Percentiles rank a stretch among this genome's conserved stretches.
Evolutionary conservation across 1,284 basidiomycete species (phyloP).

Genomic region (Coniferiporia sulphurascens): DNA sequence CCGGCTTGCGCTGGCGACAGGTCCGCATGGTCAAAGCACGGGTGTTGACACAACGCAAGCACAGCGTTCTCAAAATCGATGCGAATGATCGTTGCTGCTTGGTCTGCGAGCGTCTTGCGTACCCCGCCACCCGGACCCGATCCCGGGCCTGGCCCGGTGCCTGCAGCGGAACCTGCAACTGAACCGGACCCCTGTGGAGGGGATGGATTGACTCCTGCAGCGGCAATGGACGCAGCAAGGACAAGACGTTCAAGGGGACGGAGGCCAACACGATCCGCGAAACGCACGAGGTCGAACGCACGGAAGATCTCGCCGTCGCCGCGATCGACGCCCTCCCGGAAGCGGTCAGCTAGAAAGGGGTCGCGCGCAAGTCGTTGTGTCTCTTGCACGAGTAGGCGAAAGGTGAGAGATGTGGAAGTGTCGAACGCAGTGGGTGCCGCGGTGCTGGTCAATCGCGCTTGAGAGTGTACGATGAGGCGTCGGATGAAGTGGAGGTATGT

Average conservation of each 20-base stretch:
- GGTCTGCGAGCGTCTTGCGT: conserved; percentile 64
- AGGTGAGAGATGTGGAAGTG: conserved; percentile 66
- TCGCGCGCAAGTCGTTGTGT: conserved; percentile 81
- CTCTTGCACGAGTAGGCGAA: conserved; percentile 82
- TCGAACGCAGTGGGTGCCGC: conserved; percentile 59
- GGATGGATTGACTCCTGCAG: conserved; percentile 35
- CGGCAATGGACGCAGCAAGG: conserved; percentile 68
- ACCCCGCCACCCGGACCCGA: conserved; percentile 26
- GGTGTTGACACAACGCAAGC: conserved; percentile 65
- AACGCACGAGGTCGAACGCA: conserved; percentile 74
- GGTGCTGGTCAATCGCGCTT: conserved; percentile 55
- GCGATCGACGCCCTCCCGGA: conserved; percentile 81
- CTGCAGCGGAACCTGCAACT: neutral
- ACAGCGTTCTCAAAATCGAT: conserved; percentile 74
- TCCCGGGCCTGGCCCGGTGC: neutral
- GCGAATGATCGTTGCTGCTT: conserved; percentile 64
- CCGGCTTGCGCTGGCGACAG: conserved; percentile 67
- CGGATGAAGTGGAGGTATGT: conserved; percentile 95
- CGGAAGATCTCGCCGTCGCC: conserved; percentile 77
- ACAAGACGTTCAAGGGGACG: conserved; percentile 77
- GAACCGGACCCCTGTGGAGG: too few species aligned
- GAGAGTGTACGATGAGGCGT: conserved; percentile 84
- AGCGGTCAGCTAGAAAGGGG: conserved; percentile 80
- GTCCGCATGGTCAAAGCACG: conserved; percentile 77
- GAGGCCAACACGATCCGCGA: conserved; percentile 71